These are phyloP conservation scores for Aspergillus sclerotioniger DNA, from an alignment of 495 filamentous ascomycete species.

Conservation along the genomic window DNA sequence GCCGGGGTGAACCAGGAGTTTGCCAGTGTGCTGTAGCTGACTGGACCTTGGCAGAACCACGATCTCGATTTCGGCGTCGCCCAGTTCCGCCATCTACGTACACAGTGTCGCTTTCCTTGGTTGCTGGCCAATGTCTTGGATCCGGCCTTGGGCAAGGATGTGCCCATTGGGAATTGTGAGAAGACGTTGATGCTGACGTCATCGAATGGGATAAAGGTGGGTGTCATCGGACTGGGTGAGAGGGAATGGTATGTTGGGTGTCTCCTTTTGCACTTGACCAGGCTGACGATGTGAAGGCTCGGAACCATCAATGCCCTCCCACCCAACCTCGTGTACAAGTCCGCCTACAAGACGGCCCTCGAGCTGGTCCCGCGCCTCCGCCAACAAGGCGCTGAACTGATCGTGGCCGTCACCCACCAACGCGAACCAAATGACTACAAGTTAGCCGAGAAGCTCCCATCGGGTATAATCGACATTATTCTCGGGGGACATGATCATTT, in stretches of 20 bases:
- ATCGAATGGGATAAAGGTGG: constrained; percentile 82
- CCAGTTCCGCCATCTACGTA: constrained; percentile 70
- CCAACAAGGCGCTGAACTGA: constrained; percentile 73
- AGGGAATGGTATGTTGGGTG: constrained; percentile 53
- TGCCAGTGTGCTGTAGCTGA: neutral
- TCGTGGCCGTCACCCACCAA: constrained; percentile 80
- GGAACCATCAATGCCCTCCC: constrained; percentile 85
- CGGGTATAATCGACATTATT: constrained; percentile 75
- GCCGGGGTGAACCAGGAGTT: constrained; percentile 8
- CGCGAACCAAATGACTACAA: constrained; percentile 85
- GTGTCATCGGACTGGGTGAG: constrained; percentile 81
- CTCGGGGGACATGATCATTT: constrained; percentile 90
- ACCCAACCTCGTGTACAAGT: constrained; percentile 74
- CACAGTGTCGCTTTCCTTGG: constrained; percentile 83
- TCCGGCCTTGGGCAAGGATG: constrained; percentile 66
- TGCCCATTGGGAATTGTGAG: constrained; percentile 67
- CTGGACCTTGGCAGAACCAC: constrained; percentile 60
- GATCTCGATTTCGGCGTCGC: constrained; percentile 90
- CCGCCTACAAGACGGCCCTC: constrained; percentile 66
- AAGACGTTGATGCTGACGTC: constrained; percentile 69
- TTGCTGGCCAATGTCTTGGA: constrained; percentile 82
- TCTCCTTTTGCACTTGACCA: neutral
- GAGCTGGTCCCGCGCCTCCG: constrained; percentile 68
- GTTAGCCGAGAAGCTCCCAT: constrained; percentile 63
- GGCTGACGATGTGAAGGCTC: constrained; percentile 50